A percentile compares a stretch with the other conserved stretches of the same genome.
These are phyloP conservation scores for Starmerella etchellsii DNA, from an alignment of 805 yeast species.

Conservation along the genomic window DNA sequence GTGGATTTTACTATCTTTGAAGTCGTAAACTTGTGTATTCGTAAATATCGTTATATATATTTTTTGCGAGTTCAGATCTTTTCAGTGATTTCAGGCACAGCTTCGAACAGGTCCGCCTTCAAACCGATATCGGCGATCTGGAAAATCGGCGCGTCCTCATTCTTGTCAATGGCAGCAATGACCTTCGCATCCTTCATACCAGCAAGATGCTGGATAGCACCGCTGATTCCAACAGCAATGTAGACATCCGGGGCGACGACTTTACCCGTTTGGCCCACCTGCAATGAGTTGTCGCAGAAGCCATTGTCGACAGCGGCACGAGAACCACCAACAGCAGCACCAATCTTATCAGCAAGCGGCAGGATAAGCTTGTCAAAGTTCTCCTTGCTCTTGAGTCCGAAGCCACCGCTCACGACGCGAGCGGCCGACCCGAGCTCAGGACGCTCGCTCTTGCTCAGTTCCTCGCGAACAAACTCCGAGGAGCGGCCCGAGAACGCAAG, in stretches of 20 bases:
- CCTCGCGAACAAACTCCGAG: conserved; percentile 61
- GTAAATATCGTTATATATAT: too few species aligned
- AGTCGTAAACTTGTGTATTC: too few species aligned
- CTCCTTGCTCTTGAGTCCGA: conserved; percentile 84
- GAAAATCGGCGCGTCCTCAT: conserved; percentile 87
- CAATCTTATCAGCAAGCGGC: conserved; percentile 72
- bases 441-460: conserved; percentile 62
- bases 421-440: conserved; percentile 84
- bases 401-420: conserved; percentile 80
- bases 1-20: too few species aligned
- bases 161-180: conserved; percentile 89
- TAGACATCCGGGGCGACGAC: conserved; percentile 94
- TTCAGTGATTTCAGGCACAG: conserved; percentile 79
- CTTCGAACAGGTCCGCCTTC: conserved; percentile 76
- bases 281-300: conserved; percentile 87
- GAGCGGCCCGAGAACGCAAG: conserved; percentile 28
- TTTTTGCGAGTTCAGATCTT: conserved; percentile 31
- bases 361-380: conserved; percentile 62
- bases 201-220: conserved; percentile 96
- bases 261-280: conserved; percentile 97
- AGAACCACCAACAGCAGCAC: conserved; percentile 94
- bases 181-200: conserved; percentile 96
- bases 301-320: conserved; percentile 98
- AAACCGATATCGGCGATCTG: conserved; percentile 80
- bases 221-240: conserved; percentile 86